Evolutionary conservation across 176 grass and related monocot species (phyloP), one percentile per base, ranked within the genome.

Genomic region (Bolboschoenus planiculmis): DNA sequence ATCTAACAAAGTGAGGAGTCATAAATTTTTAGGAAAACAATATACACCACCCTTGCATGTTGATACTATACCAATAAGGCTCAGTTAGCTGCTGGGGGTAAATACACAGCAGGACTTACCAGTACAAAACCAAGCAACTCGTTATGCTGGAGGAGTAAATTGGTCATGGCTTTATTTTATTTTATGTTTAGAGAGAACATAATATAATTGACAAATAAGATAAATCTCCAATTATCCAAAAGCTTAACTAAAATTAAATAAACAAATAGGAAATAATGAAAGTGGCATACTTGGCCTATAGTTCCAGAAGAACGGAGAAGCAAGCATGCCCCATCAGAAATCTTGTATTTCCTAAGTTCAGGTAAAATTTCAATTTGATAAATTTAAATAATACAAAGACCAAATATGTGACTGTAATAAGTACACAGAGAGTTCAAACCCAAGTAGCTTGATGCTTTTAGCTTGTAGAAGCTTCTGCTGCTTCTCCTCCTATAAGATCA

Each of bases 271-370:
- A 33, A 30, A 26, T 7, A 51, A 77, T 51, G 47, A 46, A 79
- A 46, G 67, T 35, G 50, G 27, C 66, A 79, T 91, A 98, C 96
- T 77, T 91, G 78, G 70, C 96, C 96, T 56, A 98, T 98, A 84
- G 89, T 95, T 56, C 92, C 92, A 31, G 96, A 93, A 87, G 96
- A 88, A 87, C 85, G 91, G 21, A 98, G 84, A 86, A 98, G 75
- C 15, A 91, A 90, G 83, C 87, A 81, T 58, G 78, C 89, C 83
- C 85, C 79, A 86, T 95, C 92, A 34, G 84, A 77, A 70, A 99
- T 89, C 86, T 88, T 93, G 86, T 90, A 88, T 78, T 95, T 90
- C 91, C 97, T 98, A 65, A 64, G 53, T 67, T 26, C 54, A 88
- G 27, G 10, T 11, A 23, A 26, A 60, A 6, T 50, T 26, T 48